Evolutionary conservation across 345 rosid species (phyloP).

Genomic region (Lepidium africanum): DNA sequence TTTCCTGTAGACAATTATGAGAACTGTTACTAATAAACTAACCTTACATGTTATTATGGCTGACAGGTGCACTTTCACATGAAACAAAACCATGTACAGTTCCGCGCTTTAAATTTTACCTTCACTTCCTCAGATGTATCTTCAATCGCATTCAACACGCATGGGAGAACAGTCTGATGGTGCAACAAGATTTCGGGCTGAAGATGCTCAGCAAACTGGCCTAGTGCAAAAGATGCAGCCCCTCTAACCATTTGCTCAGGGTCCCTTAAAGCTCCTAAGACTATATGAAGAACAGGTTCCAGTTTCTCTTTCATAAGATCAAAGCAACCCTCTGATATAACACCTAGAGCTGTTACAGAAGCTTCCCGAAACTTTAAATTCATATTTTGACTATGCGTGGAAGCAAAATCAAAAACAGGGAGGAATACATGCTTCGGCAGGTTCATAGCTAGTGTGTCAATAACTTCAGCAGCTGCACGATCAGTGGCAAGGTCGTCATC

Average conservation of each 20-base stretch:
- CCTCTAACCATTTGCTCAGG: slow-evolving; percentile 97
- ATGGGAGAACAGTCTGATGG: slow-evolving; percentile 81
- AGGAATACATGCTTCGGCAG: slow-evolving; percentile 81
- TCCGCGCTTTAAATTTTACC: slow-evolving; percentile 36
- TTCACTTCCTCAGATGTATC: slow-evolving; percentile 95
- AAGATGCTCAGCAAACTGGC: slow-evolving; percentile 96
- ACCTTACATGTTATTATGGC: neutral
- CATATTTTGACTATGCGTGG: slow-evolving; percentile 57
- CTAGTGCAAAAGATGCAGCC: slow-evolving; percentile 96
- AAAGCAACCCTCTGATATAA: slow-evolving; percentile 90
- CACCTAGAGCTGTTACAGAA: slow-evolving; percentile 87
- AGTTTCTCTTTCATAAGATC: slow-evolving; percentile 78
- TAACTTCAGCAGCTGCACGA: slow-evolving; percentile 99
- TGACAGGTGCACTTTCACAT: neutral
- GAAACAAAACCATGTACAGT: neutral
- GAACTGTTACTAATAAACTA: neutral
- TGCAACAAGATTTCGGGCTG: slow-evolving; percentile 93
- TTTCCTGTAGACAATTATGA: slow-evolving; percentile 49
- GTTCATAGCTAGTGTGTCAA: slow-evolving; percentile 92
- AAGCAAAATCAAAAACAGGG: slow-evolving; percentile 81
- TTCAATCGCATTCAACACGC: slow-evolving; percentile 86
- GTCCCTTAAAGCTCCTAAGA: slow-evolving; percentile 79
- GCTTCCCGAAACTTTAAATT: slow-evolving; percentile 92
- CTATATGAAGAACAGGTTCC: slow-evolving; percentile 78
- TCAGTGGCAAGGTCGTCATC: slow-evolving; percentile 99